Evolutionary conservation across 441 rosid species (phyloP).

Genomic region (Melastoma candidum): DNA sequence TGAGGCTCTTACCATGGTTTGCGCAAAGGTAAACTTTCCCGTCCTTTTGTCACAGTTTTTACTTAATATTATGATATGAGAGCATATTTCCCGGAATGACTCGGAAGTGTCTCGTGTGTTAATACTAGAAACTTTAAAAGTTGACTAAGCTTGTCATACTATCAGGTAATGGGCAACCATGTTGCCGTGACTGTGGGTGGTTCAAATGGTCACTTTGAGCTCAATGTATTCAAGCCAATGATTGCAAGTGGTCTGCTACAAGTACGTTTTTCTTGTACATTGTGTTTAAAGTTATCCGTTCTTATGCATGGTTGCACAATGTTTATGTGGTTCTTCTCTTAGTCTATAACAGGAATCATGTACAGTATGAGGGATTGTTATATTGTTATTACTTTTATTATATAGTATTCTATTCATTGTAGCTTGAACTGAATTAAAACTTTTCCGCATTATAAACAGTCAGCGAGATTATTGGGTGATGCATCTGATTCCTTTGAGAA

Average conservation of each 20-base stretch:
- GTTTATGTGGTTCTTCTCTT: too few relatives aligned
- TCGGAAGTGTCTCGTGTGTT: too few relatives aligned
- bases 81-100: too few relatives aligned
- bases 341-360: too few relatives aligned
- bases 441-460: conserved; percentile 32
- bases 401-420: not conserved
- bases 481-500: conserved; percentile 90
- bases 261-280: conserved; percentile 28
- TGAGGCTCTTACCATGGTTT: conserved; percentile 96
- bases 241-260: conserved; percentile 81
- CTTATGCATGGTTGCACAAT: too few relatives aligned
- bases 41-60: too few relatives aligned
- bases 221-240: conserved; percentile 95
- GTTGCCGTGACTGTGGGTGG: conserved; percentile 88
- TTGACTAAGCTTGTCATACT: not conserved
- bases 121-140: conserved; percentile 1
- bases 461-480: conserved; percentile 74
- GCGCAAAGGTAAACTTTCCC: conserved; percentile 60
- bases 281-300: too few relatives aligned
- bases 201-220: conserved; percentile 89
- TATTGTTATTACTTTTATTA: too few relatives aligned
- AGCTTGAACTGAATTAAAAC: conserved; percentile 3
- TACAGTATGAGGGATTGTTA: too few relatives aligned
- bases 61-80: not conserved
- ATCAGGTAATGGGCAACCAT: conserved; percentile 93